A percentile compares a stretch with the other conserved stretches of the same genome.
These are phyloP conservation scores for Cryptomeria japonica DNA, from an alignment of 75 land plant species.

Conservation along the genomic window DNA sequence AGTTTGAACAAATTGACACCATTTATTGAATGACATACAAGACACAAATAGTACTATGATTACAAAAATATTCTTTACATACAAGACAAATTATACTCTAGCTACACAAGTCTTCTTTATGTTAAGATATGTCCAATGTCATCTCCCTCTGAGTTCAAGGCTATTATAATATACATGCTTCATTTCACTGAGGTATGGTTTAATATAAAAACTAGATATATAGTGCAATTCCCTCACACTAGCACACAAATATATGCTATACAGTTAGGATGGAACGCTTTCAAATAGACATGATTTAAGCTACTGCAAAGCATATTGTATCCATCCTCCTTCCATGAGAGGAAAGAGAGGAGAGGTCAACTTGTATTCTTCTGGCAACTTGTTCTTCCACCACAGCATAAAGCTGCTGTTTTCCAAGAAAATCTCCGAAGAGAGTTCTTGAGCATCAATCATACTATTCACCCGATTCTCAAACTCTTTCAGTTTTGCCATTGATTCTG, in stretches of 20 bases:
- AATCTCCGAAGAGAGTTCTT: conserved; percentile 30
- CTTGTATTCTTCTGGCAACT: background rate
- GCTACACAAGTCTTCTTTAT: too few relatives aligned
- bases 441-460: conserved; percentile 12
- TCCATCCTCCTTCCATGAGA: conserved; percentile 2
- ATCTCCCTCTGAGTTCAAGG: too few relatives aligned
- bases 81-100: too few relatives aligned
- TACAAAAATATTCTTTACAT: too few relatives aligned
- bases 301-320: background rate
- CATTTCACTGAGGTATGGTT: too few relatives aligned
- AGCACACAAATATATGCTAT: background rate
- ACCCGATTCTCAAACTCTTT: conserved; percentile 22
- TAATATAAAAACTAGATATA: too few relatives aligned
- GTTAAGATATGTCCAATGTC: too few relatives aligned
- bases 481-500: conserved; percentile 14
- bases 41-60: too few relatives aligned
- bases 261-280: background rate
- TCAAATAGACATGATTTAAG: background rate
- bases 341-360: background rate
- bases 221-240: too few relatives aligned
- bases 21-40: too few relatives aligned
- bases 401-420: conserved; percentile 43
- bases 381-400: conserved; percentile 51
- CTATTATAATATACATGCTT: too few relatives aligned
- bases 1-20: too few relatives aligned